phyloP scores from a whole-genome alignment of 2,329 filamentous ascomycete species.

The Fusarium solani-melongenae region DNA sequence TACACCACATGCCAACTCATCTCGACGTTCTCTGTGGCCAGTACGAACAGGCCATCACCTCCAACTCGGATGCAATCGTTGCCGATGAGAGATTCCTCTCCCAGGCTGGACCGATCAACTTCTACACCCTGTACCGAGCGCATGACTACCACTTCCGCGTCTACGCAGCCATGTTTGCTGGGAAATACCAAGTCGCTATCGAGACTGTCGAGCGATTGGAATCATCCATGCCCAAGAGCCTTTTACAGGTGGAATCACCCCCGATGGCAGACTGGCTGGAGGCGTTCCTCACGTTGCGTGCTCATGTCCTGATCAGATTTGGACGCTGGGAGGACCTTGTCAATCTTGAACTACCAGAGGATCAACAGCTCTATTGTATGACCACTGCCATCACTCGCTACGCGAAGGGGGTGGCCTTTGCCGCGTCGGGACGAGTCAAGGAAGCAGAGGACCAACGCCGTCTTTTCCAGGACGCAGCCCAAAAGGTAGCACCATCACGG shows the following conservation, averaged over 20 bases:
- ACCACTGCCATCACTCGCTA: slow-evolving; percentile 77
- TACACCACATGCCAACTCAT: slow-evolving; percentile 83
- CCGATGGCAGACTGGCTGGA: slow-evolving; percentile 86
- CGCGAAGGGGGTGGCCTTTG: slow-evolving; percentile 73
- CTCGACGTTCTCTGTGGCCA: slow-evolving; percentile 76
- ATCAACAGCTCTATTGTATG: slow-evolving; percentile 72
- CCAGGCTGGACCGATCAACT: slow-evolving; percentile 70
- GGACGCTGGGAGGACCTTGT: slow-evolving; percentile 77
- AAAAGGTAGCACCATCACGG: slow-evolving; percentile 66
- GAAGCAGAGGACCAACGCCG: slow-evolving; percentile 64
- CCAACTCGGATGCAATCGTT: slow-evolving; percentile 73
- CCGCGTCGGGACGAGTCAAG: slow-evolving; percentile 65
- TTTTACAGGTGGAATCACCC: slow-evolving; percentile 72
- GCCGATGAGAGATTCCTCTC: slow-evolving; percentile 76
- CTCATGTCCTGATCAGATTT: slow-evolving; percentile 79
- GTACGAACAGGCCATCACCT: slow-evolving; percentile 73
- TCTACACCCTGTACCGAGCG: slow-evolving; percentile 80
- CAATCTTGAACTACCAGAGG: slow-evolving; percentile 64
- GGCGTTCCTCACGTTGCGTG: slow-evolving; percentile 73
- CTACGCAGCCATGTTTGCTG: slow-evolving; percentile 83
- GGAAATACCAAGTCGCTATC: slow-evolving; percentile 70
- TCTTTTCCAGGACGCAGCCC: slow-evolving; percentile 62
- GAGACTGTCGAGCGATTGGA: slow-evolving; percentile 71
- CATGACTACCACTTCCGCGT: slow-evolving; percentile 82
- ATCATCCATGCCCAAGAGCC: slow-evolving; percentile 67